Evolutionary conservation across 2,329 filamentous ascomycete species (phyloP).

Genomic region (Ascocoryne sarcoides): DNA sequence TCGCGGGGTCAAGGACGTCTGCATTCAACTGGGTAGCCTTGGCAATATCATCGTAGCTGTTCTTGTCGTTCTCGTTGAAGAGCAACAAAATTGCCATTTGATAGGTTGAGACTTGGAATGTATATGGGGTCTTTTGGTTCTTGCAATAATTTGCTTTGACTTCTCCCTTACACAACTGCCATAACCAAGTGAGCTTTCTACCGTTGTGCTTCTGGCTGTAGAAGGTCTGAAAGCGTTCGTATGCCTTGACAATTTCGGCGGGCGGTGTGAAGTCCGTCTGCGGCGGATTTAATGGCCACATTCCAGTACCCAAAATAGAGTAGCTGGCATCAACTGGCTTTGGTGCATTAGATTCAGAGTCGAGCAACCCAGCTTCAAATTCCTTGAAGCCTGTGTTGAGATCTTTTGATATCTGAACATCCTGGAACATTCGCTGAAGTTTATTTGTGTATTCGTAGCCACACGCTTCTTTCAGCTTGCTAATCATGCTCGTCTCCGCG

Average conservation of each 20-base stretch:
- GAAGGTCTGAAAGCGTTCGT: conserved; percentile 81
- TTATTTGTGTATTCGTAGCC: conserved; percentile 99
- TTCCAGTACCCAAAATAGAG: conserved; percentile 88
- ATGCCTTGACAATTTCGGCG: conserved; percentile 73
- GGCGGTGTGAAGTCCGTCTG: conserved; percentile 85
- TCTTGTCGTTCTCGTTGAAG: conserved; percentile 83
- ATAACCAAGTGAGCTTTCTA: conserved; percentile 93
- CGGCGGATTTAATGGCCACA: conserved; percentile 88
- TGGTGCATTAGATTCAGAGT: conserved; percentile 41
- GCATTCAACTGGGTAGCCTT: conserved; percentile 69
- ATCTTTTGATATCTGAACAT: conserved; percentile 98
- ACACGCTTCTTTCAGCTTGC: conserved; percentile 96
- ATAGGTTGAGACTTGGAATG: conserved; percentile 94
- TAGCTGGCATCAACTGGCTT: conserved; percentile 79
- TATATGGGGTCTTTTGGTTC: conserved; percentile 81
- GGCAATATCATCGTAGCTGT: conserved; percentile 81
- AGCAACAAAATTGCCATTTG: conserved; percentile 94
- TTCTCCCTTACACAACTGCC: conserved; percentile 97
- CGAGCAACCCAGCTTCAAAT: conserved; percentile 53
- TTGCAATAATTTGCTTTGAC: conserved; percentile 91
- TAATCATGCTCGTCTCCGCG: conserved; percentile 98
- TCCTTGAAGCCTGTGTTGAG: conserved; percentile 84
- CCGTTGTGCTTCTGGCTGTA: conserved; percentile 97
- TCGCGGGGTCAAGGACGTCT: conserved; percentile 78
- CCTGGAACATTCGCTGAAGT: conserved; percentile 98